Conservation (phyloP, 2,329 filamentous ascomycete species). For the Ophiosphaerella korrae region DNA sequence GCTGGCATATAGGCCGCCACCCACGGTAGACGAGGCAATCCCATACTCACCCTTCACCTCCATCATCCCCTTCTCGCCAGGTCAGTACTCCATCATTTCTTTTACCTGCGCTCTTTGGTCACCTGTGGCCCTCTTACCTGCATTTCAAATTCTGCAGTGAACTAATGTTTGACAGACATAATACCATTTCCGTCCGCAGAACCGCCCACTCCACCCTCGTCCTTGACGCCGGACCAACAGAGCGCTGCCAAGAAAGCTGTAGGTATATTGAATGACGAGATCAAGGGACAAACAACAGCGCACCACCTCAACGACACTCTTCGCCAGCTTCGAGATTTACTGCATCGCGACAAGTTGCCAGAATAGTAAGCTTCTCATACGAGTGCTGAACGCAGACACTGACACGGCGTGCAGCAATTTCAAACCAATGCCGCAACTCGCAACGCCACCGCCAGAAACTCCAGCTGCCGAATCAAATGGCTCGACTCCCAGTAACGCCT, state of each 20-base stretch:
- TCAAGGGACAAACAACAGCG: conserved; percentile 63
- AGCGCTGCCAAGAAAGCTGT: conserved; percentile 59
- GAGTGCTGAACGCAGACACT: conserved; percentile 6
- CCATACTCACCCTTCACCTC: conserved; percentile 84
- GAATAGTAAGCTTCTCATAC: conserved; percentile 61
- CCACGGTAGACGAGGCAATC: conserved; percentile 72
- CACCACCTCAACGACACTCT: conserved; percentile 73
- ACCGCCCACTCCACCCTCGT: conserved; percentile 47
- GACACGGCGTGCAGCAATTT: conserved; percentile 32
- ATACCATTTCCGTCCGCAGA: conserved; percentile 53
- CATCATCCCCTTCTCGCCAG: conserved; percentile 76
- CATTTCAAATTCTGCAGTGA: neutral
- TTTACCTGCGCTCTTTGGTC: conserved; percentile 19
- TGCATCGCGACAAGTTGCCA: conserved; percentile 73
- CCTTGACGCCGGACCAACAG: conserved; percentile 52
- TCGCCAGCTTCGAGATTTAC: conserved; percentile 73
- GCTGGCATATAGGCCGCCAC: conserved; percentile 49
- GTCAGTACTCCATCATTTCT: conserved; percentile 54
- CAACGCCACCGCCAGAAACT: conserved; percentile 39
- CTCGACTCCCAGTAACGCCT: conserved; percentile 13
- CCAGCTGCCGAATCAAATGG: conserved; percentile 27
- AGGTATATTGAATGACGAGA: conserved; percentile 73
- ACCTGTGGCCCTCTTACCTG: conserved; percentile 23
- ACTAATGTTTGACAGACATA: conserved; percentile 47
- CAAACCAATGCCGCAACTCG: conserved; percentile 38